Conservation (phyloP, 2,329 filamentous ascomycete genomes). For the Aspergillus sp. region DNA sequence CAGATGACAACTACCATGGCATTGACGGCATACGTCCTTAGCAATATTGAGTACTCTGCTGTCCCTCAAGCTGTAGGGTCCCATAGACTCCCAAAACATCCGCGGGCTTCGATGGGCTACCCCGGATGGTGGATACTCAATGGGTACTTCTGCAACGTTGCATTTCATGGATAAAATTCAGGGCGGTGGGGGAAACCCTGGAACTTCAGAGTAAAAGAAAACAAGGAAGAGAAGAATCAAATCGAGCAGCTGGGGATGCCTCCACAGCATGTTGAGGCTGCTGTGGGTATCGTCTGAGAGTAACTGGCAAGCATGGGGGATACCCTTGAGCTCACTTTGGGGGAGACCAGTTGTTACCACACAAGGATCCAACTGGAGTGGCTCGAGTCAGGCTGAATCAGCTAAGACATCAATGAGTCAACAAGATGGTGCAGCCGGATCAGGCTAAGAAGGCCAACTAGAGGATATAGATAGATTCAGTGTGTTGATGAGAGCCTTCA, state of each 20-base stretch:
- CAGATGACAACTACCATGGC: not conserved
- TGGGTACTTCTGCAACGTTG: conserved; percentile 14
- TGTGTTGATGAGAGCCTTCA: not conserved
- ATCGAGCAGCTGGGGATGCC: not conserved
- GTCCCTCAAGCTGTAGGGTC: not conserved
- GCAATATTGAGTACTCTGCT: not conserved
- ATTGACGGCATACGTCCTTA: not conserved
- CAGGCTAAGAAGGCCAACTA: not conserved
- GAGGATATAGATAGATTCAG: not conserved
- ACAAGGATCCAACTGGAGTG: not conserved
- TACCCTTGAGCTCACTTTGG: not conserved
- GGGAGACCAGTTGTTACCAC: not conserved
- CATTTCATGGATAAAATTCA: not conserved
- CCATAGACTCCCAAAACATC: not conserved
- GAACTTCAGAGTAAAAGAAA: not conserved
- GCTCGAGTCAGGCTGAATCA: not conserved
- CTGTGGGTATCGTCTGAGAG: not conserved
- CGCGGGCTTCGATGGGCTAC: not conserved
- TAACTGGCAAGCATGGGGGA: not conserved
- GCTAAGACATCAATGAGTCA: not conserved
- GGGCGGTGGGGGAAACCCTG: not conserved
- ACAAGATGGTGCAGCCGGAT: not conserved
- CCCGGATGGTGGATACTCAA: conserved; percentile 14
- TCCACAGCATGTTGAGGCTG: not conserved
- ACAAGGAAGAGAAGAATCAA: not conserved